These are phyloP conservation scores for Exophiala calicioides DNA, from an alignment of 2,329 filamentous ascomycete species.

Conservation along the genomic window DNA sequence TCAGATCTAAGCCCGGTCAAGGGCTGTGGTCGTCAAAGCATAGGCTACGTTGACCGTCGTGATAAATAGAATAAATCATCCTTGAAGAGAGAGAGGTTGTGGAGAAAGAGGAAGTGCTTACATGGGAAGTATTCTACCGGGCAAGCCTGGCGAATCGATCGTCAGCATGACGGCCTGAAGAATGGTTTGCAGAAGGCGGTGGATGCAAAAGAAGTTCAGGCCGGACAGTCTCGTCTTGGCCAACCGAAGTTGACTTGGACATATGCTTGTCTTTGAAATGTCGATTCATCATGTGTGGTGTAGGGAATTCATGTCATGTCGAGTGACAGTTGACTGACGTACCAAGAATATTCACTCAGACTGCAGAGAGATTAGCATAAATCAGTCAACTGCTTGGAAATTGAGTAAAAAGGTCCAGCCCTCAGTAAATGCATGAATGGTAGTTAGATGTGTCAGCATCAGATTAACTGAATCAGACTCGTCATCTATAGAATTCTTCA, in stretches of 20 bases:
- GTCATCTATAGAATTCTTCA: constrained; percentile 61
- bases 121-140: constrained; percentile 1
- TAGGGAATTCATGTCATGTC: neutral
- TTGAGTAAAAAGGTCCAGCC: too few relatives aligned
- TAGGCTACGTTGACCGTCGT: constrained; percentile 87
- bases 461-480: constrained; percentile 64
- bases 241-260: constrained; percentile 67
- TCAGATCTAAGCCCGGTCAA: constrained; percentile 66
- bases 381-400: too few relatives aligned
- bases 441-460: constrained; percentile 60
- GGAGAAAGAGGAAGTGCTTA: constrained; percentile 20
- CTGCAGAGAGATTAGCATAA: too few relatives aligned
- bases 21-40: constrained; percentile 77
- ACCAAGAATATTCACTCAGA: too few relatives aligned
- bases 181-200: too few relatives aligned
- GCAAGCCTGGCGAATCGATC: neutral
- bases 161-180: neutral
- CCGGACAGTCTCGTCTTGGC: constrained; percentile 55
- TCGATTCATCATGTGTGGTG: constrained; percentile 73
- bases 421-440: constrained; percentile 63
- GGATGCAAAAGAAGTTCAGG: constrained; percentile 23
- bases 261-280: constrained; percentile 94
- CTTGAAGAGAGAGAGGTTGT: constrained; percentile 45
- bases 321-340: constrained; percentile 2
- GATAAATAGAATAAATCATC: constrained; percentile 69